Evolutionary conservation across 2,329 filamentous ascomycete genomes (phyloP), one percentile per base, ranked within the genome.

Genomic region (Trichoderma polysporum): DNA sequence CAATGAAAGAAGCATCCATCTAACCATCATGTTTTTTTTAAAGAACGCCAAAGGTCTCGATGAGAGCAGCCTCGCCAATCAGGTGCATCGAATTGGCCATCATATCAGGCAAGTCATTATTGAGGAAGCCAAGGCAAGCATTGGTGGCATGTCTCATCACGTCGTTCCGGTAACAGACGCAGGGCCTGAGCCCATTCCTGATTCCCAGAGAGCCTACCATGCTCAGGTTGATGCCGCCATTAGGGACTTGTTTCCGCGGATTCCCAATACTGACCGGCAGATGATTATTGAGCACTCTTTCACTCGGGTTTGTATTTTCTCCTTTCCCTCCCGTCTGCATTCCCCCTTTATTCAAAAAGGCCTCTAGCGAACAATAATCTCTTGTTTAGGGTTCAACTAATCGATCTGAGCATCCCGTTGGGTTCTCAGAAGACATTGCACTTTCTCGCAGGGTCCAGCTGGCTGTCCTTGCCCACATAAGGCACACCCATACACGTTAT

Each of bases 401-500:
- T 70, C 83, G 85, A 69, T 84, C 83, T 69, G 83, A 86, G 66
- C 80, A 80, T 39, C 84, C 84, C 66, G 88, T 90, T 69, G 88
- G 88, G 45, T 79, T 88, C 68, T 85, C 84, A 29, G 73, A 77
- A 39, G 79, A 86, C 57, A 79, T 90, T 54, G 79, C 86, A 10
- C 79, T 90, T 50, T 86, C 86, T 47, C 85, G 87, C 25, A 83
- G 88, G 68, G 87, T 89, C 54, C 87, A 90, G 74, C 82, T 90
- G 57, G 88, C 88, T 41, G 87, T 88, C 10, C 81, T 90, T 71
- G 87, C 88, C 66, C 88, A 90, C 72, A 90, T 90, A 71, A 83
- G 88, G 49, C 88, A 90, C 73, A 86, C 77, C n/a, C 86, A 89
- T 71, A 90, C 88, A 6, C 82, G 86, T 71, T 90, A 90, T 78